Base-by-base conservation (phyloP, 108 stramenopile species). In the Pseudonitzschia multistriata region DNA sequence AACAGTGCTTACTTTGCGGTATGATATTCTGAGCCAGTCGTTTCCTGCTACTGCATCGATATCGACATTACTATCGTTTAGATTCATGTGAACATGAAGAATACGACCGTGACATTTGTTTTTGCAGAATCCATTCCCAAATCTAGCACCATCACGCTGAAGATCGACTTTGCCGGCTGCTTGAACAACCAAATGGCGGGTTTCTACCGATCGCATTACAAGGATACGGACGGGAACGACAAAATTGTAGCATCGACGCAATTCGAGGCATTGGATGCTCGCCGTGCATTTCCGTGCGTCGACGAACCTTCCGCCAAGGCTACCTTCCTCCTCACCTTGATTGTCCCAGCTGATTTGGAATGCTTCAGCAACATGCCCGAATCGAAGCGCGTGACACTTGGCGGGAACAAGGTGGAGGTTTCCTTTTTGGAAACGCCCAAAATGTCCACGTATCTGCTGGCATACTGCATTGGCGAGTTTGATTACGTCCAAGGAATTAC, bases 261-360 rank as follows among this genome's bases (percentile, higher is more conserved):
- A 68, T 99, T 99, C 67, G 98, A 99, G 81, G 85, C 95, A 29
- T 71, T 97, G 59, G 97, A 99, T 82, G 97, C 97, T 13, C 78
- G 92, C 35, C 86, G 95, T 19, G 90, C 90, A 49, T 98, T 99
- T 74, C 97, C 97, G 33, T 98, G 98, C 76, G 93, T 96, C 83
- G 98, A 99, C 77, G 98, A 99, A 83, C 98, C 98, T 10, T 85
- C 88, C 30, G 85, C 90, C 54, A 99, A 99, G 82, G 96, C 96
- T 13, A 81, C 88, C 15, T 98, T 99, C 62, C 72, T 71, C 24
- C 76, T 97, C 25, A 89, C 96, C 0, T 70, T 97, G 66, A 76
- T 80, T 15, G 82, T 97, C 1, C 92, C 97, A 25, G 64, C 72
- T 47, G 67, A 88, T 24, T 74, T 97, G 62, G 85, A 89, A 33